Evolutionary conservation across 371 early-diverging fungal genomes (phyloP), one percentile per base, ranked within the genome.

Genomic region (Basidiobolus meristosporus): DNA sequence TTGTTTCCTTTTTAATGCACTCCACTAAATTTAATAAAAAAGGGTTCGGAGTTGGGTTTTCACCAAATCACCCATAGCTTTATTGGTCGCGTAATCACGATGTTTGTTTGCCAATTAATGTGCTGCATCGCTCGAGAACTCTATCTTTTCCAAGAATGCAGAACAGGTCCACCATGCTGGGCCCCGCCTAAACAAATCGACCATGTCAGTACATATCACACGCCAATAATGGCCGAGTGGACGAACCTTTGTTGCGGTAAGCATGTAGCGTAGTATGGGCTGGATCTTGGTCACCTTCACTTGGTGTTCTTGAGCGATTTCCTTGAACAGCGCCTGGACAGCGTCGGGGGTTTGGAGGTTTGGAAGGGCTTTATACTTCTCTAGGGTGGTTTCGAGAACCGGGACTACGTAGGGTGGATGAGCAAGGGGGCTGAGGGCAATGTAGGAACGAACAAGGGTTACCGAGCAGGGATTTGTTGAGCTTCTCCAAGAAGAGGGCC

Each of bases 401-500:
- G 23, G 9, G 7, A 14, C 23, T 17, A 32, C 0, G 57, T 42
- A n/a, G 56, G 31, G 7, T 54, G 54, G 46, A 45, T 30, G 1
- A 23, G 10, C 0, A 7, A 11, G 15, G 2, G 0, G 26, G 9
- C 17, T 12, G 12, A 22, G 1, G 12, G 16, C 28, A 31, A 15
- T 43, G 26, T 7, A 21, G 31, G 41, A 16, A 29, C 4, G 31
- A 34, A 31, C 19, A 39, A 9, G 21, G 21, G 33, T 45, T 56
- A 47, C 60, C 51, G 16, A 63, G 38, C 0, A 60, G 64, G 0
- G 57, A 53, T 12, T 52, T 38, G n/a, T 62, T 63, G 0, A 75
- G 41, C 36, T 69, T 65, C 21, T 57, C 53, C 14, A 52, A 54
- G 31, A 73, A 46, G 0, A 47, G 46, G 2, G 36, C 29, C 14